phyloP scores from a whole-genome alignment of 345 rosid genomes.

The Salix exigua region DNA sequence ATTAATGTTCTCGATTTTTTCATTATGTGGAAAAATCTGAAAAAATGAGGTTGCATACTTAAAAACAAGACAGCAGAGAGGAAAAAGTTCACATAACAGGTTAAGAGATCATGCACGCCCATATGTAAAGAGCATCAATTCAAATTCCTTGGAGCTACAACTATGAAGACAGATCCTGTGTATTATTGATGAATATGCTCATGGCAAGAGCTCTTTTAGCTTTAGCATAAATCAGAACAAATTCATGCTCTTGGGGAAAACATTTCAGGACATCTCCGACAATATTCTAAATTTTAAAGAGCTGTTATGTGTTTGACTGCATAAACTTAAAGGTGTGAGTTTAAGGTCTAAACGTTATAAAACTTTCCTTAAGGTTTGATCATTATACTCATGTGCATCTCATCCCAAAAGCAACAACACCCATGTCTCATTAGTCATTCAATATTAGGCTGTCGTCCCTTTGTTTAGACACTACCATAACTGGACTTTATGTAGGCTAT shows the following conservation, averaged over 20 bases:
- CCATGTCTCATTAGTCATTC: neutral
- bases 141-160: neutral
- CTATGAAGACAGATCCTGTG: neutral
- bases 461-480: neutral
- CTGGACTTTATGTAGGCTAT: neutral
- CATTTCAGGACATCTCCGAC: no score
- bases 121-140: neutral
- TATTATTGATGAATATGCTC: neutral
- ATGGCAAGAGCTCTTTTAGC: neutral
- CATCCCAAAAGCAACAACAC: neutral
- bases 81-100: neutral
- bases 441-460: neutral
- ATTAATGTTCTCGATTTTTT: constrained; percentile 62
- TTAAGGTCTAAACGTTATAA: no score
- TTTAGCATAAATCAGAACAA: neutral
- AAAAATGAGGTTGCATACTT: constrained; percentile 12
- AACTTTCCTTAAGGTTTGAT: neutral
- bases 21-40: constrained; percentile 32
- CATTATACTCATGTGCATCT: neutral
- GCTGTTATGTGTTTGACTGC: no score
- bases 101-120: neutral
- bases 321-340: no score
- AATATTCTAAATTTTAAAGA: no score
- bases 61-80: constrained; percentile 1
- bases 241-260: no score